Evolutionary conservation across 1,284 basidiomycete species (phyloP).

Genomic region (Moesziomyces globuligerus): DNA sequence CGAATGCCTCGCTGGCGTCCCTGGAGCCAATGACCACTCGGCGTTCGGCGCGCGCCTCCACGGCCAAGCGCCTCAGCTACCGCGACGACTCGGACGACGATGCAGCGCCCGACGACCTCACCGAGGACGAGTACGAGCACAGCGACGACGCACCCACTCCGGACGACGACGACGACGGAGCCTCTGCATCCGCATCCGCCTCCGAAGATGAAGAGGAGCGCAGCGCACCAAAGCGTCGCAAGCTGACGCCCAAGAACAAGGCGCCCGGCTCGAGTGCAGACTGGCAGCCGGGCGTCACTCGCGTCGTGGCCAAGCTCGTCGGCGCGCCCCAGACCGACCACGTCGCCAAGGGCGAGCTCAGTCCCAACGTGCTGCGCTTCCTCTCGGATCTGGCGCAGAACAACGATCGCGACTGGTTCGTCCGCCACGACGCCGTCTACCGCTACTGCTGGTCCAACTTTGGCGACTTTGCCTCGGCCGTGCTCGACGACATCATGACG

Average conservation of each 20-base stretch:
- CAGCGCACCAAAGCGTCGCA: conserved; percentile 16
- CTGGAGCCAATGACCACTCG: conserved; percentile 26
- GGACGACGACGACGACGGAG: conserved; percentile 3
- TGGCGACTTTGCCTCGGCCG: conserved; percentile 80
- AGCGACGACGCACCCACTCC: conserved; percentile 9
- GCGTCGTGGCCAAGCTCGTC: conserved; percentile 29
- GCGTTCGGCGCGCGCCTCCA: conserved; percentile 27
- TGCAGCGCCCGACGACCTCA: conserved; percentile 5
- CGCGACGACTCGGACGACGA: conserved; percentile 28
- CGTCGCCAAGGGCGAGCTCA: conserved; percentile 85
- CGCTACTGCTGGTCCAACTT: conserved; percentile 73
- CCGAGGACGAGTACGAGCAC: conserved; percentile 35
- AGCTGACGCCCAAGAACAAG: neutral
- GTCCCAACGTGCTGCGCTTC: conserved; percentile 83
- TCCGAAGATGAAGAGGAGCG: neutral
- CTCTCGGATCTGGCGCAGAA: conserved; percentile 75
- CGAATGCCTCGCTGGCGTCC: neutral
- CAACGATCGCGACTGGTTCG: conserved; percentile 87
- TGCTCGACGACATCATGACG: conserved; percentile 75
- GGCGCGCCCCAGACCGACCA: conserved; percentile 35
- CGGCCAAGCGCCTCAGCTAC: conserved; percentile 28
- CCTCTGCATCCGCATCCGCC: neutral
- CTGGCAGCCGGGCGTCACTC: conserved; percentile 32
- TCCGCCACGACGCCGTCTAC: conserved; percentile 70
- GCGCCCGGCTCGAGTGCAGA: conserved; percentile 3